Evolutionary conservation across 495 filamentous ascomycete genomes (phyloP).

Genomic region (Penicillium macrosclerotiorum): DNA sequence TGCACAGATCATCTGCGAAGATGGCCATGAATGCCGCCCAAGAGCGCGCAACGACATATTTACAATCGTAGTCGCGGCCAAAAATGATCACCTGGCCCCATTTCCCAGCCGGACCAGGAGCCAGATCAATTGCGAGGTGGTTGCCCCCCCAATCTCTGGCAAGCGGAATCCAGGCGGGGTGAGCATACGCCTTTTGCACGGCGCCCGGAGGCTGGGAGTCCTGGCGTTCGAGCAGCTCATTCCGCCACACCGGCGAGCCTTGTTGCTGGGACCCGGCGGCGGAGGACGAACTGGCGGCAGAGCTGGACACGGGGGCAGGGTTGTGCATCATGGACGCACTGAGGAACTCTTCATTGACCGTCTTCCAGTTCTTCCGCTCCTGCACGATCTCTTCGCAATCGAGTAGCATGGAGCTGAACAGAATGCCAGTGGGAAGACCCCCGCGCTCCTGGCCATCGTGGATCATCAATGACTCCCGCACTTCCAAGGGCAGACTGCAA

Average conservation of each 20-base stretch:
- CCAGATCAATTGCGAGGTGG: slow-evolving; percentile 90
- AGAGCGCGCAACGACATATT: slow-evolving; percentile 91
- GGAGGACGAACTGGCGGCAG: slow-evolving; percentile 61
- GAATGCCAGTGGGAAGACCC: slow-evolving; percentile 84
- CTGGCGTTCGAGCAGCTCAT: slow-evolving; percentile 81
- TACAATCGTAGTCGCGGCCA: slow-evolving; percentile 96
- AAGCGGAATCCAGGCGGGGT: slow-evolving; percentile 93
- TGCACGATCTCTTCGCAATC: slow-evolving; percentile 98
- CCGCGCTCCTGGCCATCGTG: slow-evolving; percentile 97
- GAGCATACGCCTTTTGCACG: slow-evolving; percentile 90
- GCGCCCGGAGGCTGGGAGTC: slow-evolving; percentile 82
- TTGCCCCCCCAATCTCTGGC: slow-evolving; percentile 98
- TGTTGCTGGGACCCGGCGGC: slow-evolving; percentile 51
- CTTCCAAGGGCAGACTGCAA: slow-evolving; percentile 88
- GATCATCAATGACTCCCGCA: slow-evolving; percentile 84
- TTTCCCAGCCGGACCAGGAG: slow-evolving; percentile 82
- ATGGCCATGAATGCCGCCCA: slow-evolving; percentile 86
- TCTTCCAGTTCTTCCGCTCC: slow-evolving; percentile 96
- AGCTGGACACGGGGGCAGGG: slow-evolving; percentile 58
- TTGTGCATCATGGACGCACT: slow-evolving; percentile 48
- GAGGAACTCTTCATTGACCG: slow-evolving; percentile 86
- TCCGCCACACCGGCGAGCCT: slow-evolving; percentile 65
- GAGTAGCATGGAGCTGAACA: slow-evolving; percentile 92
- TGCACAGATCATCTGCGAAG: slow-evolving; percentile 84
- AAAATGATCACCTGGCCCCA: slow-evolving; percentile 98